Evolutionary conservation across 1,284 basidiomycete genomes (phyloP).

Genomic region (Ceratobasidium sp.): DNA sequence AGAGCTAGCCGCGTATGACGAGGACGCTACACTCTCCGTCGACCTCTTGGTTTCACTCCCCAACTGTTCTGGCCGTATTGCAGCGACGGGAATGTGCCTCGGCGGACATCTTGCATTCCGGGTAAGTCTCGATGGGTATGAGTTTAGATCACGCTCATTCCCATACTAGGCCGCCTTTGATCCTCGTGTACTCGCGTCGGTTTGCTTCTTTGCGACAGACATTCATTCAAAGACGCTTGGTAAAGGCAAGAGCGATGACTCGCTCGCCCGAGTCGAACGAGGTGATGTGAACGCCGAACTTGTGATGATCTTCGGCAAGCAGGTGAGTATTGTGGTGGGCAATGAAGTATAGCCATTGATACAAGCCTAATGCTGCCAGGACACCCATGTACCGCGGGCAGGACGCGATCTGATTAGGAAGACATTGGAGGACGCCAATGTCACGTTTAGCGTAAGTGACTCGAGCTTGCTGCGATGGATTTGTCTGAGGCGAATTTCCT

Average conservation of each 20-base stretch:
- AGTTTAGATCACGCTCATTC: not conserved
- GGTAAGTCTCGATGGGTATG: constrained; percentile 57
- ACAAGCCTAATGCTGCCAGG: constrained; percentile 59
- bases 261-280: constrained; percentile 74
- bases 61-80: constrained; percentile 91
- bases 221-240: constrained; percentile 87
- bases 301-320: constrained; percentile 94
- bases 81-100: constrained; percentile 89
- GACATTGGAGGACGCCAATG: constrained; percentile 81
- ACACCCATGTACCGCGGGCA: constrained; percentile 88
- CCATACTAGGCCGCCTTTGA: constrained; percentile 82
- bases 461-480: not conserved
- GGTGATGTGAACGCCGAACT: constrained; percentile 82
- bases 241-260: constrained; percentile 83
- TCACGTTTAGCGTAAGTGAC: constrained; percentile 72
- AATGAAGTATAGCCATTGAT: not conserved
- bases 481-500: not conserved
- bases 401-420: constrained; percentile 87
- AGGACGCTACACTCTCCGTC: constrained; percentile 83
- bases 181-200: constrained; percentile 80
- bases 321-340: constrained; percentile 62
- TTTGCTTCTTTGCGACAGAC: constrained; percentile 95
- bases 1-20: constrained; percentile 83
- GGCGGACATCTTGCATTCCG: constrained; percentile 82
- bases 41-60: constrained; percentile 78